Conservation (phyloP, 2,329 filamentous ascomycete genomes). For the Pseudopyricularia javanii region DNA sequence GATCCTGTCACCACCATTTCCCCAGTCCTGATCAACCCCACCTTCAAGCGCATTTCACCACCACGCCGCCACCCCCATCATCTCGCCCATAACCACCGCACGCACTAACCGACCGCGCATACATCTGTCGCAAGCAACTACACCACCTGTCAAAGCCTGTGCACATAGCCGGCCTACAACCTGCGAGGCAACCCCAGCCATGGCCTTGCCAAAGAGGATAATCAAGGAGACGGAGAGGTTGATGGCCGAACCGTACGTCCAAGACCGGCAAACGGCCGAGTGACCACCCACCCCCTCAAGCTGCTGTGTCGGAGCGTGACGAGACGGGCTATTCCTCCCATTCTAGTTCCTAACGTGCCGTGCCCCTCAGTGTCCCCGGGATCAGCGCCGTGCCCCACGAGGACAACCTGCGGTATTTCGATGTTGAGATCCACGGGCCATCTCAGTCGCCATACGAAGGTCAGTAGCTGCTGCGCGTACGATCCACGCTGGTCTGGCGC, state of each 20-base stretch:
- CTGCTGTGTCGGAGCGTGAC: background rate
- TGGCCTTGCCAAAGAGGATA: constrained; percentile 89
- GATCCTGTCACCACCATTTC: too few relatives aligned
- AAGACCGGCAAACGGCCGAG: background rate
- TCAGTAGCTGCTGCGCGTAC: constrained; percentile 19
- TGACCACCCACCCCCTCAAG: background rate
- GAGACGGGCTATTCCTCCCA: background rate
- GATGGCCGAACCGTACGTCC: constrained; percentile 81
- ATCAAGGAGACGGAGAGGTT: constrained; percentile 94
- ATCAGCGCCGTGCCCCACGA: constrained; percentile 94
- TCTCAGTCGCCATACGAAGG: constrained; percentile 91
- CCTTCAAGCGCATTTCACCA: too few relatives aligned
- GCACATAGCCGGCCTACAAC: too few relatives aligned
- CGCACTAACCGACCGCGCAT: too few relatives aligned
- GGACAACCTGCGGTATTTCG: constrained; percentile 95
- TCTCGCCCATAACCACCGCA: too few relatives aligned
- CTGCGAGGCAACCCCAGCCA: constrained; percentile 14
- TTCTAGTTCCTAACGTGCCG: constrained; percentile 1
- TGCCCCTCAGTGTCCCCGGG: constrained; percentile 62
- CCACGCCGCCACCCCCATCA: too few relatives aligned
- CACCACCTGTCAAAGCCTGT: too few relatives aligned
- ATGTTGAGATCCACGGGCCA: constrained; percentile 91
- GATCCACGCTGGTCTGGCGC: background rate
- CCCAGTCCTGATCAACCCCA: too few relatives aligned
- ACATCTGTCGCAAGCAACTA: too few relatives aligned